Evolutionary conservation across 2,329 filamentous ascomycete species (phyloP).

Genomic region (Penicillium sp.): DNA sequence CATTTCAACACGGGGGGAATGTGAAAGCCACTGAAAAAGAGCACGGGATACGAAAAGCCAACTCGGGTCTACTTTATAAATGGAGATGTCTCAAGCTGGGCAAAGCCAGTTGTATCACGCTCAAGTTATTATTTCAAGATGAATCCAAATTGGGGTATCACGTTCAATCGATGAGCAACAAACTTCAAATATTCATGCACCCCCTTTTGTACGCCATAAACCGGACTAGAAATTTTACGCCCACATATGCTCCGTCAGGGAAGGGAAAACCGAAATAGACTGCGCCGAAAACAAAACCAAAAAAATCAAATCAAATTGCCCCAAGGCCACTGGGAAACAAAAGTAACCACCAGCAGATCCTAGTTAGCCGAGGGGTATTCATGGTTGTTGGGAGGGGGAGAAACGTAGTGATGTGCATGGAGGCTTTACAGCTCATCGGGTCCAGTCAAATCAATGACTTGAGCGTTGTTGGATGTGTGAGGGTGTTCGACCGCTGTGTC

Average conservation of each 20-base stretch:
- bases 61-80: background rate
- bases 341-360: background rate
- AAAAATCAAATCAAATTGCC: background rate
- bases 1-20: no score
- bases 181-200: background rate
- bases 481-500: background rate
- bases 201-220: background rate
- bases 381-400: background rate
- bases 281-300: background rate
- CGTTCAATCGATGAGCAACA: background rate
- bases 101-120: background rate
- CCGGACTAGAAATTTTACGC: background rate
- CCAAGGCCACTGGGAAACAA: background rate
- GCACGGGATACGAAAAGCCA: no score
- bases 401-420: background rate
- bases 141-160: background rate
- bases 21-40: no score
- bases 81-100: background rate
- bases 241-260: background rate
- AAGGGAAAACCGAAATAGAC: background rate
- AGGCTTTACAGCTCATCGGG: background rate
- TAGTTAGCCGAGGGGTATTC: background rate
- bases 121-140: background rate
- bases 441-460: background rate
- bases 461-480: background rate